phyloP scores from a whole-genome alignment of 257 asterid species.

The Perilla frutescens region DNA sequence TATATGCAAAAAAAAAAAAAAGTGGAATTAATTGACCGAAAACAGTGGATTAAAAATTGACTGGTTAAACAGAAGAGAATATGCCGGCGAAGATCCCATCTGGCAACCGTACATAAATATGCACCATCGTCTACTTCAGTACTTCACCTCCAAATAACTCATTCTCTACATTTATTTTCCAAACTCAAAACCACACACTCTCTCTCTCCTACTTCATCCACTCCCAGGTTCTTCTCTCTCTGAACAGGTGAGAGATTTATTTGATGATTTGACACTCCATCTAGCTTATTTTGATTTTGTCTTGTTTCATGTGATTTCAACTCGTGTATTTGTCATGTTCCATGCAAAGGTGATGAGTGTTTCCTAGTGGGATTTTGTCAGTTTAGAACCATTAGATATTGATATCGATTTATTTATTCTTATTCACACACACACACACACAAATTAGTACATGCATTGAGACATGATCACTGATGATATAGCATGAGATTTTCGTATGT shows the following conservation, averaged over 20 bases:
- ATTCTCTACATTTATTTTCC: background rate
- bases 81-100: conserved; percentile 41
- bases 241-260: background rate
- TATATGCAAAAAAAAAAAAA: background rate
- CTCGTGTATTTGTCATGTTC: no score
- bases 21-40: background rate
- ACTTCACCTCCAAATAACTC: conserved; percentile 15
- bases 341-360: conserved; percentile 31
- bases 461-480: no score
- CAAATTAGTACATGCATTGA: no score
- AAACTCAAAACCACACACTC: background rate
- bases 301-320: no score
- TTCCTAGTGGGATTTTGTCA: background rate
- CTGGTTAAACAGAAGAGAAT: conserved; percentile 29
- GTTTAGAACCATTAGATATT: no score
- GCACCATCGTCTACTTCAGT: conserved; percentile 13
- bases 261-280: background rate
- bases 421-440: no score
- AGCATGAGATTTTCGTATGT: no score
- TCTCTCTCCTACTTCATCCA: background rate
- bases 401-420: no score
- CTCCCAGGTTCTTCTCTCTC: background rate
- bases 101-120: background rate
- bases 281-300: no score
- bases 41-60: conserved; percentile 2